Base-by-base conservation (phyloP, 306 rosid genomes). In the Cicer judaicum region DNA sequence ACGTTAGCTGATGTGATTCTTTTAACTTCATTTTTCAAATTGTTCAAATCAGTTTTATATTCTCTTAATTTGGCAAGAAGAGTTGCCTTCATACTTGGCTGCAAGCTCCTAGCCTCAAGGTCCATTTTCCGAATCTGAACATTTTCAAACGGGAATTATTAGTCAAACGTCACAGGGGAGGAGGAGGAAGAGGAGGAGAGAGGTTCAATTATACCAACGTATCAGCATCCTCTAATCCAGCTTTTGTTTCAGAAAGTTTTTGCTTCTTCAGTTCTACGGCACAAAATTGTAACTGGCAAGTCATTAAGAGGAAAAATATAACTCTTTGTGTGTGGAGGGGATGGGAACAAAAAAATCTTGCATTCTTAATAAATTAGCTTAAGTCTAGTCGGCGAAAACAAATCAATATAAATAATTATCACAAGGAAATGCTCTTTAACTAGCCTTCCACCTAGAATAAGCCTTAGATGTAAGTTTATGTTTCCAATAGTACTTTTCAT, bases 81-180 rank as follows among this genome's bases (percentile, higher is more conserved):
- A 13, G 81, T 12, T 14, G 88, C 86, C 82, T 87, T 85, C 39
- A 70, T 9, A 74, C 75, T 82, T 62, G 91, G 87, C 80, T 82
- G 91, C 81, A 89, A 74, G 75, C 87, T 84, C 86, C 91, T 83
- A 2, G 91, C 91, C 76, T 89, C 94, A 16, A 87, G 91, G 76
- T 89, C 94, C 94, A 87, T 89, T 80, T 87, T 87, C 73, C 83
- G 78, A 66, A 89, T 70, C 94, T 85, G 77, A 42, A 72, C 14
- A 64, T 63, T 48, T 54, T 6, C 68, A 76, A 68, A 16, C 49
- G 11, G 50, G 57, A 60, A 29, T 57, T 57, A 84, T 18, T 68
- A 41, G 75, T 40, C 54, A 69, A 60, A 44, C 9, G 54, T 11
- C 12, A 29, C 12, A 29, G 43, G 44, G 42, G 56, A 76, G 39